Conservation (phyloP, 495 filamentous ascomycete genomes). For the Lophiotrema nucula region DNA sequence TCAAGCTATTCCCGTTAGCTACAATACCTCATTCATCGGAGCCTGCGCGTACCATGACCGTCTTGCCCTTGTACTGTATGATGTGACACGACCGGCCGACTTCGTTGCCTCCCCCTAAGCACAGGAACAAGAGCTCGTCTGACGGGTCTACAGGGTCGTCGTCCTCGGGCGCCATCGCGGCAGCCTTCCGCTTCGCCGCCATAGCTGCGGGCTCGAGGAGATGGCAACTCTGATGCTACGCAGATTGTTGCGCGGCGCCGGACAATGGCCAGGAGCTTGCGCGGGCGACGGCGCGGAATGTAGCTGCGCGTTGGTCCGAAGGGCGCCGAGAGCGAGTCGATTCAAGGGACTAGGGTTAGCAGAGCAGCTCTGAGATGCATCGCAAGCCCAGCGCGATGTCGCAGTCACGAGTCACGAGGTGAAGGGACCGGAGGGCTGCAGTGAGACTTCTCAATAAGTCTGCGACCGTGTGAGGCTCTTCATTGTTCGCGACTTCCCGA, state of each 20-base stretch:
- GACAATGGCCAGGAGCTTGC: too few relatives aligned
- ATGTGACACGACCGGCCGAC: constrained; percentile 97
- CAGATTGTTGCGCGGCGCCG: too few relatives aligned
- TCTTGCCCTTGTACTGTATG: constrained; percentile 97
- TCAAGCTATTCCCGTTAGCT: constrained; percentile 67
- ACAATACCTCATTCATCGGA: too few relatives aligned
- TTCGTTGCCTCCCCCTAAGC: constrained; percentile 92
- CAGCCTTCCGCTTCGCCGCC: constrained; percentile 51
- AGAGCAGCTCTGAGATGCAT: too few relatives aligned
- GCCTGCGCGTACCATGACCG: constrained; percentile 92
- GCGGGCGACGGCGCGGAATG: too few relatives aligned
- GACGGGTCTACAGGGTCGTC: constrained; percentile 52
- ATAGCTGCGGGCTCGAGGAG: constrained; percentile 33
- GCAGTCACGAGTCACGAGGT: neutral
- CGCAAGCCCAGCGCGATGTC: too few relatives aligned
- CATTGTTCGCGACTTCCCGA: neutral
- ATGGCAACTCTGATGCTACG: neutral
- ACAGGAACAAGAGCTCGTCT: constrained; percentile 90
- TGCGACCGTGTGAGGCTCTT: neutral
- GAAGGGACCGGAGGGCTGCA: neutral
- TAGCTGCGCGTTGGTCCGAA: too few relatives aligned
- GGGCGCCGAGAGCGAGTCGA: too few relatives aligned
- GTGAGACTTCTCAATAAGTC: too few relatives aligned
- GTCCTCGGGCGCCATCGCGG: constrained; percentile 37
- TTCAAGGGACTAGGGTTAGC: too few relatives aligned